Evolutionary conservation across 768 basidiomycete species (phyloP).

Genomic region (Phylloporus rhodoxanthus): DNA sequence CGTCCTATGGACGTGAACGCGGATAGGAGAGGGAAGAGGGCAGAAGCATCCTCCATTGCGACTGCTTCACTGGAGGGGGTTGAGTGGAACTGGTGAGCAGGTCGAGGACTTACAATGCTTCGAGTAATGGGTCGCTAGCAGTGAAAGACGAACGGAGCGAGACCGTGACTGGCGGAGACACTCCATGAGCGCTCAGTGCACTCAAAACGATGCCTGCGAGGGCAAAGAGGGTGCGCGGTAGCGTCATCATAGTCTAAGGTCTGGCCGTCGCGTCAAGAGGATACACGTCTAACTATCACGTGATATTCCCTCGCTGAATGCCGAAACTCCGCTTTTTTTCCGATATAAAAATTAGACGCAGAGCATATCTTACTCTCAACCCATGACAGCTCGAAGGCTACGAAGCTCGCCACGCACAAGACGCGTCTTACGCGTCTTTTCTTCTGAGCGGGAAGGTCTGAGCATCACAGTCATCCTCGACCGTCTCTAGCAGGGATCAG

Average conservation of each 20-base stretch:
- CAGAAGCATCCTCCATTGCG: conserved; percentile 59
- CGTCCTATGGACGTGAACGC: conserved; percentile 50
- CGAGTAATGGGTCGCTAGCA: conserved; percentile 24
- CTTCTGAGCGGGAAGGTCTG: conserved; percentile 34
- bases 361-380: not conserved
- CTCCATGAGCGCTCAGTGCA: conserved; percentile 14
- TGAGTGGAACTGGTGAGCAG: conserved; percentile 1
- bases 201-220: conserved; percentile 14
- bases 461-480: conserved; percentile 25
- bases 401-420: conserved; percentile 27
- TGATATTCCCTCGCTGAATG: conserved; percentile 10
- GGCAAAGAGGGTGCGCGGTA: conserved; percentile 12
- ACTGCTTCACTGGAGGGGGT: conserved; percentile 66
- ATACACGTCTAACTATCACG: conserved; percentile 18
- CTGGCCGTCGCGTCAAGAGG: conserved; percentile 3
- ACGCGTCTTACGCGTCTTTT: conserved; percentile 13
- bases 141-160: conserved; percentile 27
- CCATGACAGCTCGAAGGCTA: conserved; percentile 26
- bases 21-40: conserved; percentile 70
- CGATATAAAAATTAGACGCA: conserved; percentile 5
- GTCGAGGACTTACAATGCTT: conserved; percentile 24
- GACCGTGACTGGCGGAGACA: conserved; percentile 28
- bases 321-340: conserved; percentile 18
- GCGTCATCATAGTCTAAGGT: too few relatives aligned
- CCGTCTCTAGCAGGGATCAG: conserved; percentile 26